A percentile compares a stretch with the other conserved stretches of the same genome.
Conservation (phyloP, 2,329 filamentous ascomycete species). For the Sporothrix luriei region DNA sequence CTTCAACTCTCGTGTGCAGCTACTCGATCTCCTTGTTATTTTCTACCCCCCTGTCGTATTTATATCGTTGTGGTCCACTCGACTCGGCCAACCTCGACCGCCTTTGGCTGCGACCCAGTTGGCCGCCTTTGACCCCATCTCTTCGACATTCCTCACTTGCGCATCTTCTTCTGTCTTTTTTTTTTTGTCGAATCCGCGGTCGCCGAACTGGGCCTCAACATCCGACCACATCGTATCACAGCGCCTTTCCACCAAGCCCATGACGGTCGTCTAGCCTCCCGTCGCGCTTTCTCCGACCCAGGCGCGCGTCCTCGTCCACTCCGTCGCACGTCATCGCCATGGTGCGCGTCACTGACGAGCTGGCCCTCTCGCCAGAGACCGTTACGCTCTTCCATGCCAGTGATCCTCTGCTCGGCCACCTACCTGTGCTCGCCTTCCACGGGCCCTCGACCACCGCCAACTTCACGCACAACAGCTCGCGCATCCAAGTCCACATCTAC, state of each 20-base stretch:
- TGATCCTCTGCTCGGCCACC: constrained; percentile 78
- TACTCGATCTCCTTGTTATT: constrained; percentile 3
- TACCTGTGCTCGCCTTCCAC: constrained; percentile 87
- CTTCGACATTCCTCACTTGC: constrained; percentile 24
- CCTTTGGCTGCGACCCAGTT: constrained; percentile 28
- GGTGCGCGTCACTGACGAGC: constrained; percentile 79
- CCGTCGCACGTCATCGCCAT: constrained; percentile 57
- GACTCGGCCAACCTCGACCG: constrained; percentile 8
- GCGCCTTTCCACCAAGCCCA: constrained; percentile 4
- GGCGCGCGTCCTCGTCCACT: constrained; percentile 14
- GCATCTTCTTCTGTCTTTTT: background rate
- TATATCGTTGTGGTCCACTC: constrained; percentile 26
- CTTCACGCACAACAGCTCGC: constrained; percentile 82
- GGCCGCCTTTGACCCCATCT: constrained; percentile 24
- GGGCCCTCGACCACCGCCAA: constrained; percentile 88
- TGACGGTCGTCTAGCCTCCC: constrained; percentile 18
- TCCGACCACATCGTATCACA: background rate
- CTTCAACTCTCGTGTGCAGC: background rate
- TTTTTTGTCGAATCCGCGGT: background rate
- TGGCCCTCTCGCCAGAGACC: constrained; percentile 77
- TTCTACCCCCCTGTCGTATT: constrained; percentile 24
- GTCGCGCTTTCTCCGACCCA: background rate
- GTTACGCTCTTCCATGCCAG: constrained; percentile 86
- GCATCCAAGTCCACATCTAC: constrained; percentile 92
- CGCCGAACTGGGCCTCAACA: background rate